Conservation (phyloP, 345 rosid genomes). For the Rhodomyrtus tomentosa region DNA sequence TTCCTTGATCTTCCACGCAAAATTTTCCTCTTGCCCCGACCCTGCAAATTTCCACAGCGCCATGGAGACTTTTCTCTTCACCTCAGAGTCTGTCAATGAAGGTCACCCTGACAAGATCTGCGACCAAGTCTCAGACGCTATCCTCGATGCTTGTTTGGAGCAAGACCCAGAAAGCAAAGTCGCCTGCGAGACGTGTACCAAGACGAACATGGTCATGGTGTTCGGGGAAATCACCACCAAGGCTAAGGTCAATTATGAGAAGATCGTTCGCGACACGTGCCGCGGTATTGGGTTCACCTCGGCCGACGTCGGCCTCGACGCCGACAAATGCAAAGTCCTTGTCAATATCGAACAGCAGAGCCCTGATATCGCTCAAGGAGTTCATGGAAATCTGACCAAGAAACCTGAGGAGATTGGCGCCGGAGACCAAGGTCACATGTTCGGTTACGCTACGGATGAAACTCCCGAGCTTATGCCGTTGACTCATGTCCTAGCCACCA, state of each 20-base stretch:
- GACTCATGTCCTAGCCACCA: constrained; percentile 15
- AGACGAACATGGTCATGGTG: constrained; percentile 18
- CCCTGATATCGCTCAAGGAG: constrained; percentile 14
- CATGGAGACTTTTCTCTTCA: constrained; percentile 17
- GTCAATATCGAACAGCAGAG: constrained; percentile 15
- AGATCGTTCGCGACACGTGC: constrained; percentile 13
- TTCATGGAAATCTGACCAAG: constrained; percentile 12
- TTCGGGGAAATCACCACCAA: constrained; percentile 18
- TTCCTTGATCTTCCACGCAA: neutral
- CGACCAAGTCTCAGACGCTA: constrained; percentile 13
- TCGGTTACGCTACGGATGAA: constrained; percentile 20
- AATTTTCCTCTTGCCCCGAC: neutral
- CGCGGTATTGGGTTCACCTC: constrained; percentile 10
- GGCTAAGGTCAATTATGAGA: constrained; percentile 18
- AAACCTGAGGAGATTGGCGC: constrained; percentile 16
- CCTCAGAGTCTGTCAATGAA: constrained; percentile 13
- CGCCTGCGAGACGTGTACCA: constrained; percentile 15
- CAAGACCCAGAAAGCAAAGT: constrained; percentile 17
- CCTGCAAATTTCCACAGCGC: neutral
- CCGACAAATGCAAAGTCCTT: constrained; percentile 12
- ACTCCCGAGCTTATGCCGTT: constrained; percentile 17
- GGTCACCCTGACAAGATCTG: constrained; percentile 18
- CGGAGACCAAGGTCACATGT: constrained; percentile 20
- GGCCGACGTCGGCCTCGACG: constrained; percentile 7
- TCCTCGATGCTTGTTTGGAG: constrained; percentile 16